A percentile compares a stretch with the other conserved stretches of the same genome.
Evolutionary conservation across 441 rosid species (phyloP).

Genomic region (Eutrema salsugineum): DNA sequence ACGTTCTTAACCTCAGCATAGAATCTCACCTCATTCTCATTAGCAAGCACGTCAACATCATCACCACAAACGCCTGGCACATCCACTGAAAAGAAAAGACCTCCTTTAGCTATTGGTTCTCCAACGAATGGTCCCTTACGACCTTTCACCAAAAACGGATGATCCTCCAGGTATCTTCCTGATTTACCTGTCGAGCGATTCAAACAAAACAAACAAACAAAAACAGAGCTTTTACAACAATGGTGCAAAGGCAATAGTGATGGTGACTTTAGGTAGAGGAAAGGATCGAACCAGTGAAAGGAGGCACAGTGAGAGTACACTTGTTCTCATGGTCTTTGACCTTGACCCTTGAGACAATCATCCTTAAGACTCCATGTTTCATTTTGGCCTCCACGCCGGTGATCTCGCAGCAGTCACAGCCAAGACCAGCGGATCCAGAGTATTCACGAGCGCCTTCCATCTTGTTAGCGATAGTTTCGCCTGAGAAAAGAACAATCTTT

Average conservation of each 20-base stretch:
- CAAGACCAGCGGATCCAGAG: conserved; percentile 5
- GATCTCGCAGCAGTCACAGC: conserved; percentile 25
- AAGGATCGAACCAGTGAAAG: conserved; percentile 8
- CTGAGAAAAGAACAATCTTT: conserved; percentile 22
- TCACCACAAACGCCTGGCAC: conserved; percentile 7
- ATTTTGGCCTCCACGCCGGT: conserved; percentile 1
- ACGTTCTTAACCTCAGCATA: background rate
- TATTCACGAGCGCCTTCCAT: background rate
- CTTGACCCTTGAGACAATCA: conserved; percentile 19
- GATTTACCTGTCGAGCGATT: background rate
- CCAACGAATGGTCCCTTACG: background rate
- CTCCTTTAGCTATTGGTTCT: background rate
- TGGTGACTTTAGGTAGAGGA: background rate
- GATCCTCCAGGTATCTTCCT: background rate
- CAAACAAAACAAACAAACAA: too few species aligned
- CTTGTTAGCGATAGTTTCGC: background rate
- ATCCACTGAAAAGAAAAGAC: background rate
- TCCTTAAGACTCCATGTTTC: conserved; percentile 26
- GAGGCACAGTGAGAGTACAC: conserved; percentile 9
- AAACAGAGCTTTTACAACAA: background rate
- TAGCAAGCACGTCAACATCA: background rate
- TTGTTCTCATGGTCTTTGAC: background rate
- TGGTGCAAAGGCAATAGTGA: background rate
- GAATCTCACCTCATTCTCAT: background rate
- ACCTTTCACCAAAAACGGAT: conserved; percentile 12